Conservation (phyloP, 2,329 filamentous ascomycete genomes). For the Aspergillus brasiliensis region DNA sequence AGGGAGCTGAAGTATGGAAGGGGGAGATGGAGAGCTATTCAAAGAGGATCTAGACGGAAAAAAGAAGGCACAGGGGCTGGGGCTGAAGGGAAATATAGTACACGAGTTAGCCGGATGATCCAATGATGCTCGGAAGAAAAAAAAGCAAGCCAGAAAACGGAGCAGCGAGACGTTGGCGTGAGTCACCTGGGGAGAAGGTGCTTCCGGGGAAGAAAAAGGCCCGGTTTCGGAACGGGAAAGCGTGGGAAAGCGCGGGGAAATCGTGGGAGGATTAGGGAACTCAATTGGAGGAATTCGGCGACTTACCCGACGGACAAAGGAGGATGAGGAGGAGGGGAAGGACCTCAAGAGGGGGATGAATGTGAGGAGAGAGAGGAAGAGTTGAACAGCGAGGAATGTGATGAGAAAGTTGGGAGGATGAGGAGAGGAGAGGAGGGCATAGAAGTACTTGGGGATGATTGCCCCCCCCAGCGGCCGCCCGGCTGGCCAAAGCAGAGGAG, state of each 20-base stretch:
- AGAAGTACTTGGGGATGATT: not conserved
- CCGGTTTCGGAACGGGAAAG: constrained; percentile 27
- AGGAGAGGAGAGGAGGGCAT: not conserved
- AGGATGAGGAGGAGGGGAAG: constrained; percentile 1
- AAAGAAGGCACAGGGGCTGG: constrained; percentile 4
- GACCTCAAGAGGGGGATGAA: not conserved
- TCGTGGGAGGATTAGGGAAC: constrained; percentile 11
- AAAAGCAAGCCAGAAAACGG: constrained; percentile 14
- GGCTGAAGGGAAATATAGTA: constrained; percentile 5
- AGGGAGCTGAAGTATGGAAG: not conserved
- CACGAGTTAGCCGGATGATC: constrained; percentile 7
- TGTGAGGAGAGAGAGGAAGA: not conserved
- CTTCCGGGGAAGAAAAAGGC: constrained; percentile 28
- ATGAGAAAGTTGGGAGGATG: not conserved
- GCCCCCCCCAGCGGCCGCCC: not conserved
- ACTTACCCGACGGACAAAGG: not conserved
- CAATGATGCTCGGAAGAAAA: constrained; percentile 10
- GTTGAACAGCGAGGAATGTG: not conserved
- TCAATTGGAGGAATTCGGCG: constrained; percentile 7
- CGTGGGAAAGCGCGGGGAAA: constrained; percentile 17
- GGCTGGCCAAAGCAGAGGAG: not conserved
- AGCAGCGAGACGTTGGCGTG: constrained; percentile 9
- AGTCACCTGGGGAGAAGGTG: constrained; percentile 22
- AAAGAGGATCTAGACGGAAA: constrained; percentile 17
- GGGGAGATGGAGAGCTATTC: constrained; percentile 6